Conservation (phyloP, 2,329 filamentous ascomycete species). For the Sclerotinia minor region DNA sequence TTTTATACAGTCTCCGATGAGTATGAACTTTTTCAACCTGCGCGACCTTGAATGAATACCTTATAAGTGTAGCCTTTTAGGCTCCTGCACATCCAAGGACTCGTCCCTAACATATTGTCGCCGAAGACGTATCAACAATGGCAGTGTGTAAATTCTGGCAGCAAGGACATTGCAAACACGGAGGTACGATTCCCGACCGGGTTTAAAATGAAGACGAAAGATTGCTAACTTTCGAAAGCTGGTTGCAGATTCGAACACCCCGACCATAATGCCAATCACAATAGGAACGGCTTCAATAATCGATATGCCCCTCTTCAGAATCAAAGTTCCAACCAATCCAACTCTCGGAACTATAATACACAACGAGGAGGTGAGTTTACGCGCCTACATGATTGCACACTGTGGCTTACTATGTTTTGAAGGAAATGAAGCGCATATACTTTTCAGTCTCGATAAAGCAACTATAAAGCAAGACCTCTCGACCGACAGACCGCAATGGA, state of each 20-base stretch:
- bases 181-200: conserved; percentile 32
- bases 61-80: conserved; percentile 14
- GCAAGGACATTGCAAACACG: conserved; percentile 61
- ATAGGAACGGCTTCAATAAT: conserved; percentile 37
- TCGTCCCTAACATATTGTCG: neutral
- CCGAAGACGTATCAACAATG: conserved; percentile 6
- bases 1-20: neutral
- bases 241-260: conserved; percentile 60
- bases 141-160: conserved; percentile 61
- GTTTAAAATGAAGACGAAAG: neutral
- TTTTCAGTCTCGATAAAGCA: conserved; percentile 44
- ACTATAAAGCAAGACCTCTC: conserved; percentile 67
- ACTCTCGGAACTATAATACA: conserved; percentile 29
- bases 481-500: conserved; percentile 75
- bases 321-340: conserved; percentile 26
- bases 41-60: conserved; percentile 16
- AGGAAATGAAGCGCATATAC: conserved; percentile 24
- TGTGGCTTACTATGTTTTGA: conserved; percentile 15
- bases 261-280: conserved; percentile 38
- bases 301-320: conserved; percentile 40
- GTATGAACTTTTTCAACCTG: neutral
- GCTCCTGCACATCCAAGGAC: conserved; percentile 9
- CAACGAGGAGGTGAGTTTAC: conserved; percentile 29
- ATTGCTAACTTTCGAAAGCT: conserved; percentile 46
- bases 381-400: neutral